Evolutionary conservation across 1,284 basidiomycete species (phyloP).

Genomic region (Crocinoboletus sp.): DNA sequence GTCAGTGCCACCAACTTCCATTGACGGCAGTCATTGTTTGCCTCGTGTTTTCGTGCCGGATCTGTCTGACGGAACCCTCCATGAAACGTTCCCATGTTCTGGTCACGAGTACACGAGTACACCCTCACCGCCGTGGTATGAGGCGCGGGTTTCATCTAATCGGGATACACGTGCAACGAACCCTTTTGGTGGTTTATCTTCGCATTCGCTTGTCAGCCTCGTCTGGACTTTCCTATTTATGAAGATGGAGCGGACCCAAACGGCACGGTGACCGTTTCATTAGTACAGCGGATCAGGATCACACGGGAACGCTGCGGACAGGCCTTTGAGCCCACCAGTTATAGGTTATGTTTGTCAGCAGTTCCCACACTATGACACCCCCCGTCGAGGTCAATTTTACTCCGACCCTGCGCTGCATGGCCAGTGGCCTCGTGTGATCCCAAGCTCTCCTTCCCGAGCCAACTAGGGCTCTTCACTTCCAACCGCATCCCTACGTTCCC

Average conservation of each 20-base stretch:
- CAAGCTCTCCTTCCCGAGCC: conserved; percentile 13
- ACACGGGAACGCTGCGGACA: conserved; percentile 20
- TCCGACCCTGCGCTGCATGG: conserved; percentile 14
- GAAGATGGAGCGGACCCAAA: conserved; percentile 13
- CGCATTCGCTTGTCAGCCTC: conserved; percentile 1
- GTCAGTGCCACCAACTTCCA: conserved; percentile 5
- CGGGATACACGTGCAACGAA: conserved; percentile 23
- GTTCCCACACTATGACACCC: conserved; percentile 10
- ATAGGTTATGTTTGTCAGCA: conserved; percentile 23
- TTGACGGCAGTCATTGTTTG: conserved; percentile 4
- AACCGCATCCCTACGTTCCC: conserved; percentile 16
- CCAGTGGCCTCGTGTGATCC: conserved; percentile 29
- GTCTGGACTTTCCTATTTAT: no score
- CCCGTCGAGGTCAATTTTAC: conserved; percentile 23
- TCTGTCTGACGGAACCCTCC: conserved; percentile 16
- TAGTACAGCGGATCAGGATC: conserved; percentile 22
- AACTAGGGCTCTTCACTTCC: conserved; percentile 17
- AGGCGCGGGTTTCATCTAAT: conserved; percentile 19
- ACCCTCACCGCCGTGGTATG: conserved; percentile 13
- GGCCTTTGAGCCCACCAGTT: conserved; percentile 10
- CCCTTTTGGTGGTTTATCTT: conserved; percentile 16
- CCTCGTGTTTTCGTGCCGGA: conserved; percentile 29
- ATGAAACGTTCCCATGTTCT: conserved; percentile 13
- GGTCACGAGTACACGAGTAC: conserved; percentile 9
- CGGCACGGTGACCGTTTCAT: conserved; percentile 15